Evolutionary conservation across 202 grass and related monocot genomes (phyloP).

Genomic region (Zoysia matrella): DNA sequence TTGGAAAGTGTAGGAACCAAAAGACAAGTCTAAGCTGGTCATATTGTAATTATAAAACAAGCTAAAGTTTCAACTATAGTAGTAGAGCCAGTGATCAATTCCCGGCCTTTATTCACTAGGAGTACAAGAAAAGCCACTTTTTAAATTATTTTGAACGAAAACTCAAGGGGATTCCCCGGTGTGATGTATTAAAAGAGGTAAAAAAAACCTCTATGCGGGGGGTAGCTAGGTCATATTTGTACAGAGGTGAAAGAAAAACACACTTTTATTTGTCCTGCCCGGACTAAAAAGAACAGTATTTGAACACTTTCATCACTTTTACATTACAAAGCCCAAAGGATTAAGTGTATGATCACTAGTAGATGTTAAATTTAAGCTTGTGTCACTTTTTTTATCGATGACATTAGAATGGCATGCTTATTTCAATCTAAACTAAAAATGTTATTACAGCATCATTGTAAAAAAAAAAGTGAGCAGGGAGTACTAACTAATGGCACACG

Average conservation of each 20-base stretch:
- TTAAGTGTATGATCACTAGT: background rate
- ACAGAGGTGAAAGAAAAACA: too few species aligned
- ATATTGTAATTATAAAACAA: conserved; percentile 47
- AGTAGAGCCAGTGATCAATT: background rate
- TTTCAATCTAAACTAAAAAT: background rate
- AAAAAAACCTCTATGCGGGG: too few species aligned
- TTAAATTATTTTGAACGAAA: too few species aligned
- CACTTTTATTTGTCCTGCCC: background rate
- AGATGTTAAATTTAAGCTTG: conserved; percentile 1
- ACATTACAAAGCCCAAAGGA: background rate
- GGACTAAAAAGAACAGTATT: background rate
- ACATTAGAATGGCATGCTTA: background rate
- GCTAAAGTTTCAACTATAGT: conserved; percentile 10
- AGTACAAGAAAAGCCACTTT: too few species aligned
- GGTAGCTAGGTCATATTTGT: too few species aligned
- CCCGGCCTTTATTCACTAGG: background rate
- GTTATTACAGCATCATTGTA: background rate
- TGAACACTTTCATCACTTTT: background rate
- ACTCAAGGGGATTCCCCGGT: too few species aligned
- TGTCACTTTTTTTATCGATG: background rate
- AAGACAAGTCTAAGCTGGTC: conserved; percentile 11
- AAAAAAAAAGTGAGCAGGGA: background rate
- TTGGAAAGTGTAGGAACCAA: conserved; percentile 40
- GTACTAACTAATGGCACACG: background rate
- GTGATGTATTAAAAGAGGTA: too few species aligned